Base-by-base conservation (phyloP, 176 grass and related monocot genomes). In the Phoenix dactylifera region DNA sequence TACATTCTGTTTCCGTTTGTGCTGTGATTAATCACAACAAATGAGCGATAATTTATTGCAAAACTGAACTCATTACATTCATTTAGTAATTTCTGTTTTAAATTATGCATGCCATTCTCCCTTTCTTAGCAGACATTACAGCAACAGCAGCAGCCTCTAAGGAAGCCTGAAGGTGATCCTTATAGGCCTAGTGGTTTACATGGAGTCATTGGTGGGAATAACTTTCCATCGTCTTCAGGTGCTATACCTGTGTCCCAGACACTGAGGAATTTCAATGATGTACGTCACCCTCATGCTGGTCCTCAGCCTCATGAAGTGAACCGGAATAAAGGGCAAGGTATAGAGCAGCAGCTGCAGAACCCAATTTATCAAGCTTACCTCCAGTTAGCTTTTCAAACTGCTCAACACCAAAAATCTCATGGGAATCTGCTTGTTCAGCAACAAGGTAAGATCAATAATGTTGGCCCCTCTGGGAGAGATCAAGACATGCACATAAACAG, bases 351-450 rank as follows among this genome's bases (percentile, higher is more conserved):
- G 15, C 65, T 2, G 29, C 88, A 73, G 56, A 80, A 63, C 55
- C 58, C 87, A 24, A 80, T 92, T 32, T 81, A 91, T 7, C 84
- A 93, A 73, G 75, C 85, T 5, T 98, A 86, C 67, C 58, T 93
- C 63, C 89, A 89, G 72, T 78, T 67, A 49, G 67, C 77, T 16
- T 84, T 95, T 67, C 85, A 88, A 60, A 66, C 79, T 77, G 73
- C 79, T 17, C 79, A 82, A 39, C 90, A 86, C 56, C 85, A 98
- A 17, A 88, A 78, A 48, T 59, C 94, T 16, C 84, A 89, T 16
- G 81, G 71, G n/a, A 89, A 82, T 78, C 78, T 78, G 23, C 67
- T 78, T 25, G 74, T 79, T 65, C 90, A 79, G 23, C 79, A 89
- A 71, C 93, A 92, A 58, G 79, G 66, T 67, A 85, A 84, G 54